Percentiles rank a stretch among this genome's conserved stretches.
These are phyloP conservation scores for Claviceps paspali DNA, from an alignment of 2,329 filamentous ascomycete species.

Conservation along the genomic window DNA sequence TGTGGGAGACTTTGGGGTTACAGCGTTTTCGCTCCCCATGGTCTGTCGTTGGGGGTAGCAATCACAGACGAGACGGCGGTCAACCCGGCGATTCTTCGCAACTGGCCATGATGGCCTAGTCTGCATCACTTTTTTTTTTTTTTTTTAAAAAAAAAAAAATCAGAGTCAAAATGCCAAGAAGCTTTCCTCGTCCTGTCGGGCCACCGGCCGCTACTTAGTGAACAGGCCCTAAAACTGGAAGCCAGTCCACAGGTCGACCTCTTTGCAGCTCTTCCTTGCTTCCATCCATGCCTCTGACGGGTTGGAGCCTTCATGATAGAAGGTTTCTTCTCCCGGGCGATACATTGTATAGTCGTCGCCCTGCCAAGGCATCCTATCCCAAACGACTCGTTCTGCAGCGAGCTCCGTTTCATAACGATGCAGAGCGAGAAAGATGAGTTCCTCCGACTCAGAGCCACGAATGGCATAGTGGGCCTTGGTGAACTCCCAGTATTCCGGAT, in stretches of 20 bases:
- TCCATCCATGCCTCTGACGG: constrained; percentile 11
- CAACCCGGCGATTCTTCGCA: no score
- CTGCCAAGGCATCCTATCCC: constrained; percentile 10
- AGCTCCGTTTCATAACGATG: constrained; percentile 13
- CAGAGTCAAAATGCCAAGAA: no score
- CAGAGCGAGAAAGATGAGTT: constrained; percentile 9
- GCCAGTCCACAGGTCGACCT: constrained; percentile 11
- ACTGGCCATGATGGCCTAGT: no score
- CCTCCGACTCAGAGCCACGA: constrained; percentile 7
- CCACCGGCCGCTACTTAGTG: no score
- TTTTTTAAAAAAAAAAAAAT: no score
- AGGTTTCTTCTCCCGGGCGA: background rate
- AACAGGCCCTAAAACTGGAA: background rate
- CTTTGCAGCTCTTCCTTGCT: constrained; percentile 8
- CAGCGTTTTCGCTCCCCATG: no score
- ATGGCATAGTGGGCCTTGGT: constrained; percentile 13
- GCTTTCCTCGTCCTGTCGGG: no score
- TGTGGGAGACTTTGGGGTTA: no score
- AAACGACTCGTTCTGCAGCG: constrained; percentile 11
- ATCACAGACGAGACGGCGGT: no score
- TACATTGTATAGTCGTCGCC: background rate
- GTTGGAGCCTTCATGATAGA: constrained; percentile 6
- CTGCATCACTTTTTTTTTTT: no score
- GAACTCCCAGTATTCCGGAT: constrained; percentile 18
- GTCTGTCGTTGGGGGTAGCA: no score